A percentile compares a stretch with the other conserved stretches of the same genome.
Evolutionary conservation across 768 basidiomycete species (phyloP).

Genomic region (Pleurotus tuoliensis): DNA sequence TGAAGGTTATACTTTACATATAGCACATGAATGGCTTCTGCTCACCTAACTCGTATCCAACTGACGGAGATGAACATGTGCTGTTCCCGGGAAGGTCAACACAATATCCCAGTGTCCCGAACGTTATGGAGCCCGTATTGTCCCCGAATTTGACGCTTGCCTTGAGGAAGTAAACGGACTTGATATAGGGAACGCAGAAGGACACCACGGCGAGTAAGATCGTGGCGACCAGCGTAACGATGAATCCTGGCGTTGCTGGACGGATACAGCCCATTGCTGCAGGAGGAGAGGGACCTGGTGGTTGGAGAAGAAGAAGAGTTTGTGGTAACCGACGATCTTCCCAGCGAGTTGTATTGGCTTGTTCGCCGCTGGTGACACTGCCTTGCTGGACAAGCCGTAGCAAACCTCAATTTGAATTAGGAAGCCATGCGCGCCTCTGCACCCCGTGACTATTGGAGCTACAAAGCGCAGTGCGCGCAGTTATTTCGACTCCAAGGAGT

Average conservation of each 20-base stretch:
- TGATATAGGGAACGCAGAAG: conserved; percentile 89
- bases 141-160: conserved; percentile 51
- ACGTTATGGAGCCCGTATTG: conserved; percentile 60
- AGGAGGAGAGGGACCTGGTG: not conserved
- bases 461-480: no score
- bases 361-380: conserved; percentile 4
- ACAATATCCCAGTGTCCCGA: conserved; percentile 93
- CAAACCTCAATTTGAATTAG: not conserved
- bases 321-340: not conserved
- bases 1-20: conserved; percentile 4
- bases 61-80: conserved; percentile 73
- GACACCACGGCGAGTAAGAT: conserved; percentile 79
- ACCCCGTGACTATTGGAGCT: no score
- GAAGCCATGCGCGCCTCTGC: not conserved
- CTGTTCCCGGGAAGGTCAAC: conserved; percentile 47
- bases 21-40: conserved; percentile 10
- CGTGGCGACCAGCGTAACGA: conserved; percentile 78
- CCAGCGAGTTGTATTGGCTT: not conserved
- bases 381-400: conserved; percentile 2
- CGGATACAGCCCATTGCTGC: conserved; percentile 58
- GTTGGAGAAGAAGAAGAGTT: not conserved
- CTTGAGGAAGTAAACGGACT: conserved; percentile 85
- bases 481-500: no score
- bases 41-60: conserved; percentile 89
- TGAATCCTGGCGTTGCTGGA: conserved; percentile 87